Evolutionary conservation across 2,329 filamentous ascomycete species (phyloP).

Genomic region (Torrubiella hemipterigena): DNA sequence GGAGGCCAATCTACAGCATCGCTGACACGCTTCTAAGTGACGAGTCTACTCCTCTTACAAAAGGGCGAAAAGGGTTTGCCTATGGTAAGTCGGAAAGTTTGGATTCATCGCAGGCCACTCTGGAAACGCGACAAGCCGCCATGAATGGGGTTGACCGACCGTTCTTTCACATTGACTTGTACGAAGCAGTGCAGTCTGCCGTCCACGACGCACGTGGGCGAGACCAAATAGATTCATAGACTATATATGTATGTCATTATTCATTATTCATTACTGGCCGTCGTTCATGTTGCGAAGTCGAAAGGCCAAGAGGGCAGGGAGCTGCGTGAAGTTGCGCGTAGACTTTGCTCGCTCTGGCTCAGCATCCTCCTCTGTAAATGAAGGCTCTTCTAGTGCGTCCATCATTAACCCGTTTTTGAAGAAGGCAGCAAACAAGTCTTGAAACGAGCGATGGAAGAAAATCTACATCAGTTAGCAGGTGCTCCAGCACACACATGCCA

Average conservation of each 20-base stretch:
- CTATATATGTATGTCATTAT: neutral
- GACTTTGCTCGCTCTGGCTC: slow-evolving; percentile 17
- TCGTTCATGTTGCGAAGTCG: too few relatives aligned
- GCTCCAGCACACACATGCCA: neutral
- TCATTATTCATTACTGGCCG: neutral
- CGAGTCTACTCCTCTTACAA: neutral
- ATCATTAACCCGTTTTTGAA: slow-evolving; percentile 27
- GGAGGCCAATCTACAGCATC: slow-evolving; percentile 21
- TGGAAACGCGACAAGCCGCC: slow-evolving; percentile 11
- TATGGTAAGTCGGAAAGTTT: slow-evolving; percentile 8
- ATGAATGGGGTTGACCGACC: slow-evolving; percentile 30
- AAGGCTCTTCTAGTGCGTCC: slow-evolving; percentile 33
- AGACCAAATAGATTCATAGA: slow-evolving; percentile 7
- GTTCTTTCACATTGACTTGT: slow-evolving; percentile 34
- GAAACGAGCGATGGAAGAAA: slow-evolving; percentile 32
- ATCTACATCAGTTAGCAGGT: slow-evolving; percentile 11
- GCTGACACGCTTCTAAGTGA: slow-evolving; percentile 12
- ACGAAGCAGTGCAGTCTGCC: slow-evolving; percentile 26
- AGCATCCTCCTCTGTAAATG: slow-evolving; percentile 24
- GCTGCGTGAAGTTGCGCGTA: slow-evolving; percentile 25
- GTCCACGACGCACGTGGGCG: slow-evolving; percentile 14
- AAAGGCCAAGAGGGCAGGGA: slow-evolving; percentile 18
- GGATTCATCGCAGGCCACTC: slow-evolving; percentile 3
- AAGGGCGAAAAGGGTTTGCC: slow-evolving; percentile 2
- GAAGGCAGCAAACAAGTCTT: slow-evolving; percentile 30